Evolutionary conservation across 371 early-diverging fungal genomes (phyloP), one percentile per base, ranked within the genome.

Genomic region (Apophysomyces trapeziformis): DNA sequence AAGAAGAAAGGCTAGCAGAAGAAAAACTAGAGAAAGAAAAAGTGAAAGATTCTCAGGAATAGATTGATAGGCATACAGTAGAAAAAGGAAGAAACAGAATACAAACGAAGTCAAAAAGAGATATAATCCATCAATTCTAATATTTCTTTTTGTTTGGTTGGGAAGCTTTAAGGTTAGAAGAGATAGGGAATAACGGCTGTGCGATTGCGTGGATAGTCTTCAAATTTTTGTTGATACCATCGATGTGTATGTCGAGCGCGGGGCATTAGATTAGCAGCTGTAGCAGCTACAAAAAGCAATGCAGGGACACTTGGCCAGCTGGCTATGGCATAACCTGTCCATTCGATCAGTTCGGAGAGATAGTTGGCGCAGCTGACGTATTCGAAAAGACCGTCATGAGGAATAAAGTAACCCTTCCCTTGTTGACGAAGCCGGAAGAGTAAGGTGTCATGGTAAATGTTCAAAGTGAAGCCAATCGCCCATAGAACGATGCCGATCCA

Each of bases 291-390:
- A 78, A 91, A 91, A 3, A 82, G 56, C 63, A 78, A 64, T 2
- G 87, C 90, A 11, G 91, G 87, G 6, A 68, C 13, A 38, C 74
- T 78, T 7, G 72, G 69, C 36, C 61, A 74, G 1, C 86, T 68
- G 14, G 81, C 79, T 1, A 90, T 32, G 1, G 87, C 83, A 72
- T 68, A 90, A 1, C 92, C 92, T 1, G 62, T 61, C 92, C 92
- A 91, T 68, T 91, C 90, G 0, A 89, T 59, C 0, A 73, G 38
- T 61, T 91, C 92, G 57, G 84, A 76, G 21, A 90, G 69, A 64
- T 87, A 91, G 63, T 86, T 87, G 3, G 92, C 89, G 65, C 89
- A 88, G 38, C 87, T 83, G 32, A 91, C 74, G 18, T 80, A 74
- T 12, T 72, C 57, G 68, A 83, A 90, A 38, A 88, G 65, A 0